Conservation (phyloP, 1,284 basidiomycete species). For the Hemileia vastatrix region DNA sequence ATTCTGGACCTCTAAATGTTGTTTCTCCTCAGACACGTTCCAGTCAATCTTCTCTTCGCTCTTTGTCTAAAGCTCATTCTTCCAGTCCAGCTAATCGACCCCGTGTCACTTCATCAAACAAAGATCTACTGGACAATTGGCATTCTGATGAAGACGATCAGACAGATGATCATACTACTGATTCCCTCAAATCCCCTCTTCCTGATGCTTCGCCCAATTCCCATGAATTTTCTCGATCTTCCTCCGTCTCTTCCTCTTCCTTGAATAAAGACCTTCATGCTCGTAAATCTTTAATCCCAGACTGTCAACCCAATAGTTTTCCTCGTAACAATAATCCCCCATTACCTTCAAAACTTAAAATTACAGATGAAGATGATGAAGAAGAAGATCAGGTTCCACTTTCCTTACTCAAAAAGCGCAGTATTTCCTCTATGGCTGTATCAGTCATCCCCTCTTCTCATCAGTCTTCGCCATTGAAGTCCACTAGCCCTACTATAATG, state of each 20-base stretch:
- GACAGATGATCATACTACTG: background rate
- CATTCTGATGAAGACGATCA: constrained; percentile 13
- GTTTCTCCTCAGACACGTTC: background rate
- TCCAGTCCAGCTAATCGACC: background rate
- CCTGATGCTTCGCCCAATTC: background rate
- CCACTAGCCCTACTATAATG: constrained; percentile 3
- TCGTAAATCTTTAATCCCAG: too few species aligned
- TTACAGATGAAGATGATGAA: background rate
- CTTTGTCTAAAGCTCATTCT: background rate
- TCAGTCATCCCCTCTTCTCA: background rate
- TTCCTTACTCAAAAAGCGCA: constrained; percentile 12
- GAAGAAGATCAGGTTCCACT: constrained; percentile 9
- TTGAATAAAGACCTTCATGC: background rate
- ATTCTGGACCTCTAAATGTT: background rate
- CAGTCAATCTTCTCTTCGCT: background rate
- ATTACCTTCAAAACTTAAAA: too few species aligned
- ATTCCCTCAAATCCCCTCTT: background rate
- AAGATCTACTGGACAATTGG: constrained; percentile 3
- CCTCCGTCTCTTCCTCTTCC: background rate
- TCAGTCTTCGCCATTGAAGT: background rate
- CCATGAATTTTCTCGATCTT: too few species aligned
- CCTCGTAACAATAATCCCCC: too few species aligned
- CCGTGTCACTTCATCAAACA: background rate
- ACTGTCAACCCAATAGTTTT: too few species aligned
- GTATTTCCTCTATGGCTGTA: background rate